Base-by-base conservation (phyloP, 345 rosid genomes). In the Linum trigynum region DNA sequence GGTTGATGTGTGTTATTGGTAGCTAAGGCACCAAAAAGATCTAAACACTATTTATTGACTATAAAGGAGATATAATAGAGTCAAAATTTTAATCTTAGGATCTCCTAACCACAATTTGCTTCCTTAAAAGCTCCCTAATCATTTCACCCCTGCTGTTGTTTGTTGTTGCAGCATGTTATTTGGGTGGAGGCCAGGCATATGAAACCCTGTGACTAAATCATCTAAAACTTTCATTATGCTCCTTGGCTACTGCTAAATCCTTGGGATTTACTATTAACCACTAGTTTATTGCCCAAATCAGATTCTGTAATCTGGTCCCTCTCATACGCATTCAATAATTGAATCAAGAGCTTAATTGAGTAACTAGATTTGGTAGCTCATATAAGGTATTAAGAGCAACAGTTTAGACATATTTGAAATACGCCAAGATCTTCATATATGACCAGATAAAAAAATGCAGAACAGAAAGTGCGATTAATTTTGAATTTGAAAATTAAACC, bases 101-200 rank as follows among this genome's bases (percentile, higher is more conserved):
- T 10, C 9, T 32, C 17, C 6, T 48, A 62, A 60, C 63, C 68
- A 55, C 75, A 64, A 60, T 61, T 80, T 70, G 80, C 77, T 68
- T 75, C 80, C 79, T 73, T 71, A 76, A 73, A 68, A 69, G 64
- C 68, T 63, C 42, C 73, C 57, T 50, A 37, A 38, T 58, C 53
- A 48, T 48, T 48, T 48, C 53, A 48, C 14, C 53, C 2, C 53
- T 6, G 35, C n/a, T 23, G 11, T 38, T 42, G 67, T 38, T 64
- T 63, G 38, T 10, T 57, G 60, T 64, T 48, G 53, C 2, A 9
- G 53, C 53, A 48, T 48, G 53, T 48, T 48, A 48, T 48, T 11
- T 48, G 9, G 41, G 69, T 71, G 69, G 69, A 65, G 62, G 60
- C 63, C 73, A 69, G 62, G 58, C 78, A 66, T 68, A 74, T 71